These are phyloP conservation scores for Cucurbitaria berberidis DNA, from an alignment of 2,329 filamentous ascomycete species.

Conservation along the genomic window DNA sequence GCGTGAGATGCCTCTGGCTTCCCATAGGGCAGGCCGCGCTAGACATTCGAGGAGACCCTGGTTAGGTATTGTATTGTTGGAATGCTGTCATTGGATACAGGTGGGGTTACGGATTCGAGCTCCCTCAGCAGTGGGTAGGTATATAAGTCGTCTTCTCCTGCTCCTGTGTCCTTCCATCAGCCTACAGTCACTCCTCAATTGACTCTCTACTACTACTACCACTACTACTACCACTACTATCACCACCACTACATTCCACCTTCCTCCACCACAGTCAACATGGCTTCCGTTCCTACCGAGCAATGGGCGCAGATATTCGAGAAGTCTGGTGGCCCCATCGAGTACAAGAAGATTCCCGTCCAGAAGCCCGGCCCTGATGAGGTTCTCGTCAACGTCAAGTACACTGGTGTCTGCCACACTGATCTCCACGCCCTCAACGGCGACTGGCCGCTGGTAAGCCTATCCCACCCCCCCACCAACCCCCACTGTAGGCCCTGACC, in stretches of 20 bases:
- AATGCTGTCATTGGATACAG: conserved; percentile 2
- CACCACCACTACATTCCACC: neutral
- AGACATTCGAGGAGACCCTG: neutral
- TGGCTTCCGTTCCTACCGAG: conserved; percentile 72
- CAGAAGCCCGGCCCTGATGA: conserved; percentile 83
- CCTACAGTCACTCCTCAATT: conserved; percentile 17
- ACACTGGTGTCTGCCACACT: conserved; percentile 89
- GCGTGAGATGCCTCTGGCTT: conserved; percentile 16
- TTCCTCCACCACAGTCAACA: conserved; percentile 32
- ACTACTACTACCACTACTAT: conserved; percentile 7
- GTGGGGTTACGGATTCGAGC: conserved; percentile 19
- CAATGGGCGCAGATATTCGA: conserved; percentile 95
- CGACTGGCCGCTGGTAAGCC: conserved; percentile 76
- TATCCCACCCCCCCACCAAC: neutral
- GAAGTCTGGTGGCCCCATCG: conserved; percentile 72
- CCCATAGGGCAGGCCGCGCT: conserved; percentile 10
- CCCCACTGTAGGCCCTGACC: conserved; percentile 18
- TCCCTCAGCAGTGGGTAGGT: conserved; percentile 10
- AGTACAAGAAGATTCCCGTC: conserved; percentile 84
- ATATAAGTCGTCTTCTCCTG: conserved; percentile 26
- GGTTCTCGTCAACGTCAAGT: conserved; percentile 90
- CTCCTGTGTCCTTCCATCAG: conserved; percentile 13
- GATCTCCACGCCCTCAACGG: conserved; percentile 83
- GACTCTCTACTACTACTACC: neutral
- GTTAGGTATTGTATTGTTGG: neutral